Evolutionary conservation across 1,139 yeast genomes (phyloP).

Genomic region (Candida dubliniensis): DNA sequence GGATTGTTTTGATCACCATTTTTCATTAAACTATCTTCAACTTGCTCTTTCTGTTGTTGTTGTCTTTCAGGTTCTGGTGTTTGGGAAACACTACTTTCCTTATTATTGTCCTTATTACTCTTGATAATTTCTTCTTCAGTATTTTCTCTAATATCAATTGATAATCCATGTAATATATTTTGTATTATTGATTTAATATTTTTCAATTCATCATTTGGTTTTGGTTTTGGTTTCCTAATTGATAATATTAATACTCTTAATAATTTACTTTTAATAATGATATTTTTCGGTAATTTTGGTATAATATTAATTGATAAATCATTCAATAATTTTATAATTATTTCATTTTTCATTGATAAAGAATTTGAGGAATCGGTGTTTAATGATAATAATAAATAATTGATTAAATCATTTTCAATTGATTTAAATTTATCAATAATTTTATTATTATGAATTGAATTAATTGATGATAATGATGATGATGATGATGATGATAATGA

Average conservation of each 20-base stretch:
- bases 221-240: conserved; percentile 26
- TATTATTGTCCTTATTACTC: conserved; percentile 4
- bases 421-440: conserved; percentile 20
- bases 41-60: too few species aligned
- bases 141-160: conserved; percentile 17
- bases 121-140: conserved; percentile 17
- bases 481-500: too few species aligned
- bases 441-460: conserved; percentile 10
- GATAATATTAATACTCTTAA: conserved; percentile 34
- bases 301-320: conserved; percentile 23
- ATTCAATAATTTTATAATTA: conserved; percentile 15
- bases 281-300: conserved; percentile 26
- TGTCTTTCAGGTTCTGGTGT: conserved; percentile 7
- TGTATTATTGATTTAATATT: conserved; percentile 16
- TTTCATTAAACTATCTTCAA: too few species aligned
- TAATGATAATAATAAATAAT: conserved; percentile 20
- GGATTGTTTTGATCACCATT: too few species aligned
- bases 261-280: conserved; percentile 32
- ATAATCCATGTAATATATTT: conserved; percentile 24
- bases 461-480: conserved; percentile 16
- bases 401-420: conserved; percentile 20
- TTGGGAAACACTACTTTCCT: not conserved
- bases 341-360: conserved; percentile 9
- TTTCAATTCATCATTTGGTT: conserved; percentile 19
- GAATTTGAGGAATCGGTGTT: conserved; percentile 8